Conservation (phyloP, 306 rosid species). For the Gastrolobium bilobum region DNA sequence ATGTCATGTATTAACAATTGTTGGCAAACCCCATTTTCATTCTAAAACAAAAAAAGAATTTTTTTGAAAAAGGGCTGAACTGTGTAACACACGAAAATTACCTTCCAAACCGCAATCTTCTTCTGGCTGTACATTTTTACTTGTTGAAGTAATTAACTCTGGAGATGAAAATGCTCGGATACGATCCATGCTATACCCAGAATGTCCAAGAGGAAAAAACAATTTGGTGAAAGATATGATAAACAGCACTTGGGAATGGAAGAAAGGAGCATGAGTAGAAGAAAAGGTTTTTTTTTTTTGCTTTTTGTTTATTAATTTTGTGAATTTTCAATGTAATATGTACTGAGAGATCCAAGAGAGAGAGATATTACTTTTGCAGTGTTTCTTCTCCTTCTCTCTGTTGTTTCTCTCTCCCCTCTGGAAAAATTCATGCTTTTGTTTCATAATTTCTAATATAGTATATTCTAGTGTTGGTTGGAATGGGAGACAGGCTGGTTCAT, state of each 20-base stretch:
- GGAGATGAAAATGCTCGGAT: constrained; percentile 71
- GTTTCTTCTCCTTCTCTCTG: constrained; percentile 48
- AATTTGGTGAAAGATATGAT: constrained; percentile 33
- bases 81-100: constrained; percentile 40
- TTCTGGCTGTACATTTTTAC: constrained; percentile 43
- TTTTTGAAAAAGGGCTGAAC: background rate
- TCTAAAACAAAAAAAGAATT: background rate
- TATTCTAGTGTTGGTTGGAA: constrained; percentile 52
- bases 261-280: constrained; percentile 38
- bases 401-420: constrained; percentile 15
- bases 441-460: constrained; percentile 48
- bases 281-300: constrained; percentile 1
- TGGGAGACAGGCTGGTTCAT: constrained; percentile 51
- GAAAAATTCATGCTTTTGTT: constrained; percentile 33
- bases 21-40: constrained; percentile 18
- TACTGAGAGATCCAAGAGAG: constrained; percentile 62
- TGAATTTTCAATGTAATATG: constrained; percentile 33
- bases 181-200: constrained; percentile 55
- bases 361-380: constrained; percentile 64
- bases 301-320: background rate
- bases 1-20: constrained; percentile 27
- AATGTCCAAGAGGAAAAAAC: constrained; percentile 40
- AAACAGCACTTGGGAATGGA: background rate
- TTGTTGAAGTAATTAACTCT: constrained; percentile 52
- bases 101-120: constrained; percentile 72